Conservation (phyloP, 2,329 filamentous ascomycete species). For the Hymenoscyphus repandus region DNA sequence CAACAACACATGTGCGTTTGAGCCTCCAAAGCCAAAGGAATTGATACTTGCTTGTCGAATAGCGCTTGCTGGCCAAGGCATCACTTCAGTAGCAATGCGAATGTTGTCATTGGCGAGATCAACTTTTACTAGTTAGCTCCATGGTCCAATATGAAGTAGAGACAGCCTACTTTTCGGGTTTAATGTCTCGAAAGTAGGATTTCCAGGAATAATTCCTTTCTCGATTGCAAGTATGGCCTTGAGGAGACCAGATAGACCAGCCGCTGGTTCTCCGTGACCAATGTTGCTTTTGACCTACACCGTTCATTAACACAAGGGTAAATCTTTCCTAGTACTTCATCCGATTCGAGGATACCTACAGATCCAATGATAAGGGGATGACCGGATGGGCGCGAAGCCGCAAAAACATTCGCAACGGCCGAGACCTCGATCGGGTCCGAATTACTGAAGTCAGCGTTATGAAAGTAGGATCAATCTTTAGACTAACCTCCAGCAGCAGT, state of each 20-base stretch:
- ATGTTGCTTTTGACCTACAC: slow-evolving; percentile 23
- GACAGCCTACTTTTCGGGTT: neutral
- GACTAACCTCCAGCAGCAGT: slow-evolving; percentile 13
- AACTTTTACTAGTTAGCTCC: neutral
- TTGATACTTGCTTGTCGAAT: slow-evolving; percentile 42
- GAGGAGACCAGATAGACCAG: slow-evolving; percentile 19
- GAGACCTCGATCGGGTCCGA: slow-evolving; percentile 15
- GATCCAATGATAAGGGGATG: slow-evolving; percentile 3
- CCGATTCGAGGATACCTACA: no score
- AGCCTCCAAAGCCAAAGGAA: slow-evolving; percentile 19
- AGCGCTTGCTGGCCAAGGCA: slow-evolving; percentile 12
- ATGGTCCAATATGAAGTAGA: neutral
- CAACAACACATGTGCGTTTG: neutral
- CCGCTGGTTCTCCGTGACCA: slow-evolving; percentile 22
- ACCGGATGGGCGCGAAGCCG: neutral
- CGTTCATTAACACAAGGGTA: no score
- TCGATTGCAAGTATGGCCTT: slow-evolving; percentile 19
- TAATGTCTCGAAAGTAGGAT: neutral
- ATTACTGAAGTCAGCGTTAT: no score
- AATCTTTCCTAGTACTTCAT: no score
- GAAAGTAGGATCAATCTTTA: no score
- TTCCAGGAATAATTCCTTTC: slow-evolving; percentile 5
- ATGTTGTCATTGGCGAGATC: neutral
- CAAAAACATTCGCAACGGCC: slow-evolving; percentile 10
- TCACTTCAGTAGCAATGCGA: slow-evolving; percentile 14